Evolutionary conservation across 139 green algal genomes (phyloP).

Genomic region (Coccomyxa sp.): DNA sequence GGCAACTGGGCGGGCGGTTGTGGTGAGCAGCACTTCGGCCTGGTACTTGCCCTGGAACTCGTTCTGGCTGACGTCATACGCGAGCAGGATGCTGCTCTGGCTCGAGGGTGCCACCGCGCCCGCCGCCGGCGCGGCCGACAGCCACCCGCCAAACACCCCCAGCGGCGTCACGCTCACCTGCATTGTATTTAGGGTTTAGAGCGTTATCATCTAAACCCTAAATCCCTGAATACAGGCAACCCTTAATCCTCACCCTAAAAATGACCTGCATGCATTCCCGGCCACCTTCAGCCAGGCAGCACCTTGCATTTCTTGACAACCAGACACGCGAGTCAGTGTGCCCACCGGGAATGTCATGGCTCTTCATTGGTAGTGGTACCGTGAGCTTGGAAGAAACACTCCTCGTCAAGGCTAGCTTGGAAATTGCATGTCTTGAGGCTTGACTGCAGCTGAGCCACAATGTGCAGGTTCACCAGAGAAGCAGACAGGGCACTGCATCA

Average conservation of each 20-base stretch:
- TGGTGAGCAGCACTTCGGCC: slow-evolving; percentile 25
- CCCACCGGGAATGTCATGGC: too few relatives aligned
- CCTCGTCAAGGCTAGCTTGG: too few relatives aligned
- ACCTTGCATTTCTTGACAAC: too few relatives aligned
- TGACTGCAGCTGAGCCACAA: too few relatives aligned
- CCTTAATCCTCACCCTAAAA: background rate
- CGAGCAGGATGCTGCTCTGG: background rate
- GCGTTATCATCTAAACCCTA: too few relatives aligned
- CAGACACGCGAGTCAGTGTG: too few relatives aligned
- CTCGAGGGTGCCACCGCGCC: slow-evolving; percentile 2
- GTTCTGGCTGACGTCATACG: slow-evolving; percentile 20
- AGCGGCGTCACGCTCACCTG: slow-evolving; percentile 1
- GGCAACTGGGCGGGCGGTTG: slow-evolving; percentile 11
- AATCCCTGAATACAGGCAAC: too few relatives aligned
- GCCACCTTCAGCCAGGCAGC: too few relatives aligned
- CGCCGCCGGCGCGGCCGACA: background rate
- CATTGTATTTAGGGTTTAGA: background rate
- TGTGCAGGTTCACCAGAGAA: background rate
- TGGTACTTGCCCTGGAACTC: slow-evolving; percentile 15
- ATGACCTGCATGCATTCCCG: background rate
- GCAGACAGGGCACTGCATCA: background rate
- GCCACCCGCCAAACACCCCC: slow-evolving; percentile 21
- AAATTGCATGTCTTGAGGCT: too few relatives aligned
- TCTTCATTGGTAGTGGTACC: too few relatives aligned
- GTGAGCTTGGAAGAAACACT: too few relatives aligned